Evolutionary conservation across 305 asterid genomes (phyloP).

Genomic region (Lippia alba): DNA sequence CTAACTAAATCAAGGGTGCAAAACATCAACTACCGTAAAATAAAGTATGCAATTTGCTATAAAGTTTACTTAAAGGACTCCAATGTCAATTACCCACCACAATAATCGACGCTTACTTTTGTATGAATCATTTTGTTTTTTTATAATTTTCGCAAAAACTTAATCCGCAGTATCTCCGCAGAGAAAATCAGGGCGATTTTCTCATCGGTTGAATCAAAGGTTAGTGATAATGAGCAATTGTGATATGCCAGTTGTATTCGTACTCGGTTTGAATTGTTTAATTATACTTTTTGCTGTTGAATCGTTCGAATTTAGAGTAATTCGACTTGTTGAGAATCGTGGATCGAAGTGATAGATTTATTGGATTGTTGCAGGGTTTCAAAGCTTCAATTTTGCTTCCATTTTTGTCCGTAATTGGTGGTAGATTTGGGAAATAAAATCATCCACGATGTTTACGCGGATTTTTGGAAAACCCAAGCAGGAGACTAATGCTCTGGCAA

Average conservation of each 20-base stretch:
- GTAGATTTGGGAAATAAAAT: constrained; percentile 24
- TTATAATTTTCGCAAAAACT: constrained; percentile 5
- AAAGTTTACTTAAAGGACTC: not conserved
- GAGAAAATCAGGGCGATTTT: constrained; percentile 30
- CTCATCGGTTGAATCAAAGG: constrained; percentile 40
- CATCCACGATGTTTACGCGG: constrained; percentile 61
- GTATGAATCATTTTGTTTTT: not conserved
- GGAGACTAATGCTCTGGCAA: constrained; percentile 68
- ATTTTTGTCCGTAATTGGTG: constrained; percentile 23
- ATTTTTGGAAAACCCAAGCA: constrained; percentile 75
- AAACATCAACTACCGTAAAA: not conserved
- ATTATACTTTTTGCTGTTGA: constrained; percentile 5
- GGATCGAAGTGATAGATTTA: constrained; percentile 33
- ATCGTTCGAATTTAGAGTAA: constrained; percentile 21
- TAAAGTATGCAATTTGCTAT: not conserved
- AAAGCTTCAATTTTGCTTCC: constrained; percentile 14
- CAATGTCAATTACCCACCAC: not conserved
- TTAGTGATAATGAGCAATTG: constrained; percentile 19
- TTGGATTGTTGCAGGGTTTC: constrained; percentile 40
- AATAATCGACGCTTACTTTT: constrained; percentile 29
- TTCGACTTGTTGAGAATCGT: constrained; percentile 3
- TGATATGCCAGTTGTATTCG: not conserved
- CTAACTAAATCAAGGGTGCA: not conserved
- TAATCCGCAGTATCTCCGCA: constrained; percentile 20
- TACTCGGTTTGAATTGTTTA: not conserved